Evolutionary conservation across 2,329 filamentous ascomycete genomes (phyloP), one percentile per base, ranked within the genome.

Genomic region (Polychaeton citri): DNA sequence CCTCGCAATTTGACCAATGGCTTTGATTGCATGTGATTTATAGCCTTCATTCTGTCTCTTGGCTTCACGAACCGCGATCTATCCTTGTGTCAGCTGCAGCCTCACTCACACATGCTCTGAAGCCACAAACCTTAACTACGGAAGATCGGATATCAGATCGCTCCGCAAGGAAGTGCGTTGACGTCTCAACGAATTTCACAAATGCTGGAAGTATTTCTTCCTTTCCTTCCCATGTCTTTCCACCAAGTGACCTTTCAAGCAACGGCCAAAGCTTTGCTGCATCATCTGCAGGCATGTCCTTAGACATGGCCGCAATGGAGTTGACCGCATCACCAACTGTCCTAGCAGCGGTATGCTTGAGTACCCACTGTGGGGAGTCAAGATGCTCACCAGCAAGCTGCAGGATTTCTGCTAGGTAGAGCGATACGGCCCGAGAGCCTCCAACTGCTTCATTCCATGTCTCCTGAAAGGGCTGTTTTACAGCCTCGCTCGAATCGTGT

Each of bases 201-300:
- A 90, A 85, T 5, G 82, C 79, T 30, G 76, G 70, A 2, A 96
- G 66, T 20, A 98, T 73, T 46, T 76, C 77, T 59, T 95, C 86
- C 55, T 98, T 98, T 16, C 85, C 85, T 1, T 81, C 72, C 68
- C 94, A 98, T 1, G 87, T 94, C 67, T 95, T 96, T 9, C 93
- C 76, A 2, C 76, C 73, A 28, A 96, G 62, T 1, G 83, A 76
- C 51, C 81, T 84, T 44, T 95, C 84, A 33, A 94, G 68, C 2
- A 79, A 72, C 0, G 83, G 83, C 88, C 88, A 98, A 16, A 95
- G 65, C 12, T 64, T 62, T 45, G 69, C 65, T 13, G 82, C 66
- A 20, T 43, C 41, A 9, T 40, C 39, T 15, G 36, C 42, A 4
- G 43, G 48, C 7, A 44, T 45, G 32, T 45, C 42, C 13, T 36